A percentile compares a stretch with the other conserved stretches of the same genome.
Evolutionary conservation across 768 basidiomycete species (phyloP).

Genomic region (Lyophyllum shimeji): DNA sequence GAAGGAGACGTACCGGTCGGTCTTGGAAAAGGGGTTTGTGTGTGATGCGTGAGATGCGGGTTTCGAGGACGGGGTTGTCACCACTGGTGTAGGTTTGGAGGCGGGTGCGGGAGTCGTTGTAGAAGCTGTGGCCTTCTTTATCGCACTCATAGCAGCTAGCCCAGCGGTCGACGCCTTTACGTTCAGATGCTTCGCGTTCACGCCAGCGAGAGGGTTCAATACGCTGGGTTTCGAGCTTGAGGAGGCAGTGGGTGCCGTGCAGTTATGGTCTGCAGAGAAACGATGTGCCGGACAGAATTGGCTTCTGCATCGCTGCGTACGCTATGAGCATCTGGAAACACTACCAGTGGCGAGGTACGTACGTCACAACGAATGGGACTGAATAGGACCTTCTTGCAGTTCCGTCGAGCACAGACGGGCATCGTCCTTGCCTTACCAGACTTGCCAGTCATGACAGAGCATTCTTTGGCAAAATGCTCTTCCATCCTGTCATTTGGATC

Average conservation of each 20-base stretch:
- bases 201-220: constrained; percentile 25
- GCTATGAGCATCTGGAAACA: background rate
- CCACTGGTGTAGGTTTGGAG: constrained; percentile 13
- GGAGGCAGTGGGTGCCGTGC: constrained; percentile 30
- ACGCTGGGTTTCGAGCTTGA: constrained; percentile 12
- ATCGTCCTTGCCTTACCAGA: constrained; percentile 40
- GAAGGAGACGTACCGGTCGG: constrained; percentile 63
- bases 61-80: constrained; percentile 20
- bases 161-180: constrained; percentile 36
- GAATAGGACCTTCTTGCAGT: constrained; percentile 74
- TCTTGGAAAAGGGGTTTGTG: constrained; percentile 41
- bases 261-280: constrained; percentile 72
- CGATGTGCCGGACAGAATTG: constrained; percentile 81
- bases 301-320: constrained; percentile 58
- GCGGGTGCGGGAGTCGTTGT: constrained; percentile 21
- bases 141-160: constrained; percentile 18
- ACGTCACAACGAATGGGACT: constrained; percentile 76
- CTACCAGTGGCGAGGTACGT: constrained; percentile 27
- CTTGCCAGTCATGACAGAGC: constrained; percentile 68
- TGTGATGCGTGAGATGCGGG: constrained; percentile 14
- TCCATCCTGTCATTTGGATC: constrained; percentile 86
- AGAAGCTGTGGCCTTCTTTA: constrained; percentile 35
- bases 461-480: constrained; percentile 63
- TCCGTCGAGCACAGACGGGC: constrained; percentile 58
- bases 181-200: constrained; percentile 40